Evolutionary conservation across 192 early-diverging fungal species (phyloP).

Genomic region (Allomyces javanicus): DNA sequence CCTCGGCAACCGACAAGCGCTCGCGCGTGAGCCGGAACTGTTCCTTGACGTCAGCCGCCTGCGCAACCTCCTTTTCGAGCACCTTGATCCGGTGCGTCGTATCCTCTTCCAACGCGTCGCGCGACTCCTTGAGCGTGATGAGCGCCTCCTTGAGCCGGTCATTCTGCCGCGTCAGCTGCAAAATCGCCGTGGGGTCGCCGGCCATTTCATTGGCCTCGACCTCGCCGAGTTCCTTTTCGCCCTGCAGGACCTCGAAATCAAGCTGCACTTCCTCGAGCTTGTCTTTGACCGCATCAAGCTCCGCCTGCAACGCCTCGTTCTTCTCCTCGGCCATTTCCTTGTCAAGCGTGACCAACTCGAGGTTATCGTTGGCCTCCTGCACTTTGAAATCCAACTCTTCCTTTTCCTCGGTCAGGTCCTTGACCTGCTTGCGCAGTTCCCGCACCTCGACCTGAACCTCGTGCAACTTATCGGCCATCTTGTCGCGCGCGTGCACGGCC

Average conservation of each 20-base stretch:
- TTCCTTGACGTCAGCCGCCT: conserved; percentile 34
- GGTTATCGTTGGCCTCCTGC: conserved; percentile 47
- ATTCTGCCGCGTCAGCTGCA: conserved; percentile 61
- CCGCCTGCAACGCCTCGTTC: conserved; percentile 52
- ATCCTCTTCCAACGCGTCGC: conserved; percentile 51
- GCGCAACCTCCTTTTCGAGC: conserved; percentile 47
- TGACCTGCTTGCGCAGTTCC: conserved; percentile 32
- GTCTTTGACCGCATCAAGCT: conserved; percentile 49
- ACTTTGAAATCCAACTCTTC: conserved; percentile 45
- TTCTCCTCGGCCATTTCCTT: conserved; percentile 82
- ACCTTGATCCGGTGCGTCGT: conserved; percentile 35
- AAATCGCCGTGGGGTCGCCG: conserved; percentile 23
- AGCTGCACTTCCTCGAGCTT: conserved; percentile 56
- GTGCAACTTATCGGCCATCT: conserved; percentile 44
- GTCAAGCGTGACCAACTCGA: conserved; percentile 77
- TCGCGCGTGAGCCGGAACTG: conserved; percentile 20
- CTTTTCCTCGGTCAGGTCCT: conserved; percentile 33
- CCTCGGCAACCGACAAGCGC: conserved; percentile 40
- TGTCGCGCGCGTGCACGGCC: conserved; percentile 38
- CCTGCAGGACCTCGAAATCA: conserved; percentile 43
- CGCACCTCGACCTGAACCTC: conserved; percentile 55
- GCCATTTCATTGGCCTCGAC: conserved; percentile 8
- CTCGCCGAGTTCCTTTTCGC: conserved; percentile 18
- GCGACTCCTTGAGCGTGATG: conserved; percentile 60
- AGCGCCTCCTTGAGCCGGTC: conserved; percentile 77